Conservation (phyloP, 306 rosid species). For the Fagus sylvatica region DNA sequence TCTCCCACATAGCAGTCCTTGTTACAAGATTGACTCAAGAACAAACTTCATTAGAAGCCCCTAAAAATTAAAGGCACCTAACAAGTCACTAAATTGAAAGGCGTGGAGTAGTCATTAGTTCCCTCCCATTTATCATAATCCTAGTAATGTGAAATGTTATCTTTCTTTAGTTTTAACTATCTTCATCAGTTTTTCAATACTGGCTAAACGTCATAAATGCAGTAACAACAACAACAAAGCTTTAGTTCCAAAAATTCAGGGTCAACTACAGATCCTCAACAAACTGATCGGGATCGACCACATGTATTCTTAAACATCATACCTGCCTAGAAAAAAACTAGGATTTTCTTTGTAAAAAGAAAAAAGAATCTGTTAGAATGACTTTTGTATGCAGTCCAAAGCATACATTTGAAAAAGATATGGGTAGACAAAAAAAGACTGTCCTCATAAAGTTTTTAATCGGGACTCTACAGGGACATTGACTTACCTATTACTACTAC, state of each 20-base stretch:
- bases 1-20: not conserved
- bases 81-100: not conserved
- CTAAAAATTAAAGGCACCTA: not conserved
- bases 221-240: no score
- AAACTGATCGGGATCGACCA: no score
- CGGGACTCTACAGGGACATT: not conserved
- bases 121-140: not conserved
- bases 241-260: no score
- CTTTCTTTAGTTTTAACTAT: not conserved
- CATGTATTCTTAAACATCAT: not conserved
- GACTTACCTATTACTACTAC: not conserved
- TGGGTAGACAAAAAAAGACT: not conserved
- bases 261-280: no score
- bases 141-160: not conserved
- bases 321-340: not conserved
- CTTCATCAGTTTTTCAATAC: not conserved
- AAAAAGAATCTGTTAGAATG: not conserved
- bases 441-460: not conserved
- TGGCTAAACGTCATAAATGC: not conserved
- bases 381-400: not conserved
- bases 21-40: not conserved
- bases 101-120: not conserved
- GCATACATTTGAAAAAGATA: not conserved
- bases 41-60: not conserved
- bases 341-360: not conserved